Base-by-base conservation (phyloP, 768 basidiomycete species). In the Lactarius vividus region DNA sequence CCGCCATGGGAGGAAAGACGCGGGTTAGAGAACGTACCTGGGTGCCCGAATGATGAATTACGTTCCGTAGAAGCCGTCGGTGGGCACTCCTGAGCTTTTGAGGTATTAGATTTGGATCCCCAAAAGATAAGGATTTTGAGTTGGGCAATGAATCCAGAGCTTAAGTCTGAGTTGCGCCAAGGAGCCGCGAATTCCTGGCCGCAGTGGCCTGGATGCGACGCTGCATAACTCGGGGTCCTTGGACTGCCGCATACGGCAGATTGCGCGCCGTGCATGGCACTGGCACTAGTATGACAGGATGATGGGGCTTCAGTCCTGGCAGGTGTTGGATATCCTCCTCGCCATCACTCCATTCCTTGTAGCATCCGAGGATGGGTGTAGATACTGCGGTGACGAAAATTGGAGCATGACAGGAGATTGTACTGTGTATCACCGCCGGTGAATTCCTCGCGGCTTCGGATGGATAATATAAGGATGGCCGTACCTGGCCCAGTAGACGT, bases 11-110 rank as follows among this genome's bases (percentile, higher is more conserved):
- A 46, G 42, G 54, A 62, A 57, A 46, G 33, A 55, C 35, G 35
- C 49, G 52, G 26, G 39, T 31, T 26, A 57, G 35, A 28, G 13
- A n/a, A 33, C 49, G 65, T 62, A 55, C 61, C 65, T 66, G 16
- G 31, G 61, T 59, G 39, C 49, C 57, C 52, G 39, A 53, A 57
- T 60, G 37, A 65, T 31, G 20, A 7, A 62, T 66, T 66, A 61
- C 56, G 39, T 66, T 57, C 54, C 16, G 28, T 23, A 39, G 56
- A n/a, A 42, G 37, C 65, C 26, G 29, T 10, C 49, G 37, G 39
- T 42, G 31, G 46, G 26, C 33, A n/a, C 20, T 46, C 56, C 40
- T 29, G n/a, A 40, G n/a, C 46, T 42, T 31, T 33, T 31, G 64
- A 44, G 59, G 26, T 28, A 46, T 65, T 23, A 33, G 28, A 37